Conservation (phyloP, 306 rosid genomes). For the Quercus glauca region DNA sequence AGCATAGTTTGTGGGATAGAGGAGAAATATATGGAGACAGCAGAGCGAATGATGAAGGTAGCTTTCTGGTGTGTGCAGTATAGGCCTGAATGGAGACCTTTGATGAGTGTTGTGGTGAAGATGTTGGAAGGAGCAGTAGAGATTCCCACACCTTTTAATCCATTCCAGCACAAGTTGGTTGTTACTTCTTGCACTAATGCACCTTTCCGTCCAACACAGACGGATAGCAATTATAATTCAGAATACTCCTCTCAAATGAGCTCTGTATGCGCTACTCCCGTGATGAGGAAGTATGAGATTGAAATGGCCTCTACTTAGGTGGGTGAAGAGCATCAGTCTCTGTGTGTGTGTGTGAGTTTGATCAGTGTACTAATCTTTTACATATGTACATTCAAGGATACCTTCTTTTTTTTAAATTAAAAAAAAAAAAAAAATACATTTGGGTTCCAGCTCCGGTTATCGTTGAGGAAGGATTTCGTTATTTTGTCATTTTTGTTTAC, state of each 20-base stretch:
- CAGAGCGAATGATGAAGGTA: constrained; percentile 36
- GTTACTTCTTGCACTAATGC: background rate
- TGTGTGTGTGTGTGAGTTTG: no score
- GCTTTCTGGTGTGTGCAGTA: constrained; percentile 51
- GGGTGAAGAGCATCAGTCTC: no score
- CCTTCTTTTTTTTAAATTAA: background rate
- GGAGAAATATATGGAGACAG: constrained; percentile 25
- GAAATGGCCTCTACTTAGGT: constrained; percentile 12
- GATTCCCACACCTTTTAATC: constrained; percentile 36
- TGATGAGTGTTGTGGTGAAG: constrained; percentile 47
- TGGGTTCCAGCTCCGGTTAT: no score
- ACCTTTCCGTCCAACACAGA: background rate
- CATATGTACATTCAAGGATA: no score
- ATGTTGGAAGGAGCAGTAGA: constrained; percentile 55
- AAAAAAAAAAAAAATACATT: no score
- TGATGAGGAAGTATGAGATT: constrained; percentile 26
- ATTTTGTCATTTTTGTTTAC: no score
- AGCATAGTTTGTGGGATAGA: constrained; percentile 30
- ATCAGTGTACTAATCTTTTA: no score
- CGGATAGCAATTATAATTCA: background rate
- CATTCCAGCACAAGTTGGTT: constrained; percentile 32
- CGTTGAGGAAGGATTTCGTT: no score
- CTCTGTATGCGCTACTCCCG: constrained; percentile 5
- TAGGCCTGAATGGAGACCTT: constrained; percentile 45
- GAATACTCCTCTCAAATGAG: background rate